Percentiles rank a stretch among this genome's conserved stretches.
phyloP scores from a whole-genome alignment of 495 filamentous ascomycete genomes.

The Aspergillus carlsbadensis region DNA sequence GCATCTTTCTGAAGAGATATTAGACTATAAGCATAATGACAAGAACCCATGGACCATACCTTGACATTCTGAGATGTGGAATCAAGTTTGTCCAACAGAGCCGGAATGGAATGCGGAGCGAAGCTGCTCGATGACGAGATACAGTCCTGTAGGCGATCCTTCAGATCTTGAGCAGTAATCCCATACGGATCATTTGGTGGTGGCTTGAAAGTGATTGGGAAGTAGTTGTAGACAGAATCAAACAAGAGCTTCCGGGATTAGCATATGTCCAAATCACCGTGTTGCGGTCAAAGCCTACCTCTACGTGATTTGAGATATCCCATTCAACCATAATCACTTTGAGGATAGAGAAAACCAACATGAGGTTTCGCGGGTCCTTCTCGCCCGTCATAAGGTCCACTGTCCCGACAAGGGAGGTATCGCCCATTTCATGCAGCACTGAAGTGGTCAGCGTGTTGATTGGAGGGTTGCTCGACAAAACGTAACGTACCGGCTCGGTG shows the following conservation, averaged over 20 bases:
- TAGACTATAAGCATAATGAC: constrained; percentile 19
- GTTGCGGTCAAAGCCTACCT: constrained; percentile 42
- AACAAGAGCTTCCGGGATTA: constrained; percentile 57
- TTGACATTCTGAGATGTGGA: constrained; percentile 74
- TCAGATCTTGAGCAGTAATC: constrained; percentile 72
- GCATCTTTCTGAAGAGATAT: constrained; percentile 60
- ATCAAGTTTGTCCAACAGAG: constrained; percentile 73
- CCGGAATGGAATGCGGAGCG: constrained; percentile 67
- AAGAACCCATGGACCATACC: constrained; percentile 32
- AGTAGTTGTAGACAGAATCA: constrained; percentile 76
- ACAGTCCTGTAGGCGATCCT: constrained; percentile 66
- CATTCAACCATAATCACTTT: constrained; percentile 74
- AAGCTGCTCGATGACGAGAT: constrained; percentile 67
- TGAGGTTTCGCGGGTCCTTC: constrained; percentile 75
- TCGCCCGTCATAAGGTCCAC: constrained; percentile 71
- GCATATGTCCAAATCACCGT: neutral
- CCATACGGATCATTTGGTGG: constrained; percentile 74
- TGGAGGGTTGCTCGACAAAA: neutral
- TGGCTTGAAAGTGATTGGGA: constrained; percentile 74
- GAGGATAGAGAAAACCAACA: constrained; percentile 74
- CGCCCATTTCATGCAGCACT: constrained; percentile 55
- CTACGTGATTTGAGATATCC: constrained; percentile 61
- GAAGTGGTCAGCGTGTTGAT: constrained; percentile 14
- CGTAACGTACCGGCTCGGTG: constrained; percentile 57
- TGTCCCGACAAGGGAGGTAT: constrained; percentile 60